Evolutionary conservation across 805 yeast genomes (phyloP).

Genomic region (Maudiozyma bulderi): DNA sequence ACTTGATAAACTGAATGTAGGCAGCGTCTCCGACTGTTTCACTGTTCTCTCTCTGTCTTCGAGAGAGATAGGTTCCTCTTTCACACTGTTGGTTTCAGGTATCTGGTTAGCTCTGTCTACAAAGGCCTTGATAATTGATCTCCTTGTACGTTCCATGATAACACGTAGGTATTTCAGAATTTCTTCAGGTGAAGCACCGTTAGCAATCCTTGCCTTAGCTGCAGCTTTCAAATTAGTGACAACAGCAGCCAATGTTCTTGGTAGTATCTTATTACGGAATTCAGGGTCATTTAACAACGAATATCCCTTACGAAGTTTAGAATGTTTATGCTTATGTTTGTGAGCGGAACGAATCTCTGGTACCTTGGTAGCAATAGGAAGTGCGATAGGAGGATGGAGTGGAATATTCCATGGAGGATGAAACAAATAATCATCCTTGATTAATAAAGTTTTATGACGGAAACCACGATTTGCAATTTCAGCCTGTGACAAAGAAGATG

Average conservation of each 20-base stretch:
- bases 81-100: background rate
- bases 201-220: slow-evolving; percentile 25
- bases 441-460: slow-evolving; percentile 20
- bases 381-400: slow-evolving; percentile 21
- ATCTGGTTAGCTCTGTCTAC: background rate
- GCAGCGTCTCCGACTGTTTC: slow-evolving; percentile 8
- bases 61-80: too few relatives aligned
- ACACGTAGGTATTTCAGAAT: slow-evolving; percentile 21
- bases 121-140: slow-evolving; percentile 15
- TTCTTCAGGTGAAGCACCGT: slow-evolving; percentile 28
- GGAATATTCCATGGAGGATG: slow-evolving; percentile 31
- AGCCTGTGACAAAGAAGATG: background rate
- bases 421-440: slow-evolving; percentile 22
- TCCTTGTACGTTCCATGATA: slow-evolving; percentile 26
- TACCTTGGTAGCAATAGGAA: slow-evolving; percentile 25
- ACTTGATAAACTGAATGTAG: slow-evolving; percentile 18
- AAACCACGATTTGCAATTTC: background rate
- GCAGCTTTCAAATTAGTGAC: slow-evolving; percentile 28
- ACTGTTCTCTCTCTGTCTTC: too few relatives aligned
- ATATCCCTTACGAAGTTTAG: background rate
- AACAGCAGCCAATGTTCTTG: slow-evolving; percentile 23
- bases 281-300: background rate
- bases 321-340: background rate
- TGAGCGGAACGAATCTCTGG: slow-evolving; percentile 2
- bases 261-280: slow-evolving; percentile 15